Base-by-base conservation (phyloP, 2,329 filamentous ascomycete species). In the Talaromyces verruculosus region DNA sequence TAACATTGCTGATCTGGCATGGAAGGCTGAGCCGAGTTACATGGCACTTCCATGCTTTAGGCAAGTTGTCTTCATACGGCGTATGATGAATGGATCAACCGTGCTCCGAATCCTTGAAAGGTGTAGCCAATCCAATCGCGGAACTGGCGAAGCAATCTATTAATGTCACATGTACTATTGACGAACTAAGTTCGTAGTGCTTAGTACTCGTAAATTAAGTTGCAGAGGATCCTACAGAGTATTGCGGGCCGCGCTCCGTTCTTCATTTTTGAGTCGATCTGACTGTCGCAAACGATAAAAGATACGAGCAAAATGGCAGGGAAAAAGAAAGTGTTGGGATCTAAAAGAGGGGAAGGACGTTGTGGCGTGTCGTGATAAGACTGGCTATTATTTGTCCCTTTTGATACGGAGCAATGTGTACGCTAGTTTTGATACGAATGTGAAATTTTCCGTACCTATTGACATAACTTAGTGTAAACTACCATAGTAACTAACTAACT, bases 111-210 rank as follows among this genome's bases (percentile, higher is more conserved):
- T 51, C 25, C 47, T 51, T 30, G 49, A 53, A 10, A 22, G 6
- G 0, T 37, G n/a, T 37, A 35, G 30, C 51, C 51, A 57, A 57
- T 57, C 51, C 10, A 10, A 37, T 35, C 30, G 11, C 17, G 30
- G 15, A 35, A 35, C 51, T 37, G 51, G 51, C 51, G n/a, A 55
- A 55, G 1, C 33, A 57, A 22, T 57, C 33, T 39, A 57, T 57
- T 25, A 37, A 57, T 57, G 30, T 57, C 53, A 57, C 53, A 57
- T 57, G 33, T 17, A 57, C 53, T 39, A 57, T 39, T 22, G 33
- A 37, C 53, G 10, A 57, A 57, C 19, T 39, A 55, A 37, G 1
- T 13, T 35, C 17, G 30, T 22, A 55, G 25, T 53, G 49, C 6
- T 55, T 35, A 53, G 30, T 35, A 57, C 53, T 39, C 33, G 33